Evolutionary conservation across 1,139 yeast species (phyloP).

Genomic region (Taiozyma onychis): DNA sequence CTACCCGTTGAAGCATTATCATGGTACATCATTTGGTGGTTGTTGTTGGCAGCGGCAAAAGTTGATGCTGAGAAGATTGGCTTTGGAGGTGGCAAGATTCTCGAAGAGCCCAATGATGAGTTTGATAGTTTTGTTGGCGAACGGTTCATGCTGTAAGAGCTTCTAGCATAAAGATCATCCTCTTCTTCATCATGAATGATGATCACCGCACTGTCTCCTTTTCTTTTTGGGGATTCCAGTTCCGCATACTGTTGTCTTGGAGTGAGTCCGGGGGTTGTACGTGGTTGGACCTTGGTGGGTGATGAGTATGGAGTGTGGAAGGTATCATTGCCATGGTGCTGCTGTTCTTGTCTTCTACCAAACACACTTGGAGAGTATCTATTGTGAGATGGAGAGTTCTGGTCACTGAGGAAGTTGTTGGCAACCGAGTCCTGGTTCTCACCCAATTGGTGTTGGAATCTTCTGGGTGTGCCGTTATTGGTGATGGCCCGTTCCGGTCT

Average conservation of each 20-base stretch:
- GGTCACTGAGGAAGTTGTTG: slow-evolving; percentile 20
- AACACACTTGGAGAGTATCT: slow-evolving; percentile 32
- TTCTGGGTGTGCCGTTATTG: slow-evolving; percentile 17
- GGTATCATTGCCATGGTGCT: slow-evolving; percentile 11
- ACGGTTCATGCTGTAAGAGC: slow-evolving; percentile 10
- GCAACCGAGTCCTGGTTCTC: slow-evolving; percentile 5
- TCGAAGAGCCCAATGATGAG: slow-evolving; percentile 34
- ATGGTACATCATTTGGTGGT: neutral
- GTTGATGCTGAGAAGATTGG: slow-evolving; percentile 62
- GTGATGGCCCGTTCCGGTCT: slow-evolving; percentile 20
- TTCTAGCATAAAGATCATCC: slow-evolving; percentile 18
- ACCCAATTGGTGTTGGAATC: slow-evolving; percentile 7
- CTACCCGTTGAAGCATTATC: slow-evolving; percentile 7
- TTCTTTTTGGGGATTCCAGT: slow-evolving; percentile 63
- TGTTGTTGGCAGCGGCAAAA: slow-evolving; percentile 49
- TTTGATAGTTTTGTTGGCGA: slow-evolving; percentile 29
- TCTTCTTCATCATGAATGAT: slow-evolving; percentile 41
- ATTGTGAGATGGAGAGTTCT: slow-evolving; percentile 17
- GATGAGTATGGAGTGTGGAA: slow-evolving; percentile 20
- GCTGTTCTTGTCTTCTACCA: slow-evolving; percentile 24
- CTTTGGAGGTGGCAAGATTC: slow-evolving; percentile 56
- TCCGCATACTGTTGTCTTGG: slow-evolving; percentile 44
- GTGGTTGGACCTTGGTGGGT: slow-evolving; percentile 14
- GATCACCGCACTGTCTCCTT: slow-evolving; percentile 41
- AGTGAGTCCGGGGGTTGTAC: slow-evolving; percentile 17